These are phyloP conservation scores for Clarireedia sp. DNA, from an alignment of 2,329 filamentous ascomycete genomes.

Conservation along the genomic window DNA sequence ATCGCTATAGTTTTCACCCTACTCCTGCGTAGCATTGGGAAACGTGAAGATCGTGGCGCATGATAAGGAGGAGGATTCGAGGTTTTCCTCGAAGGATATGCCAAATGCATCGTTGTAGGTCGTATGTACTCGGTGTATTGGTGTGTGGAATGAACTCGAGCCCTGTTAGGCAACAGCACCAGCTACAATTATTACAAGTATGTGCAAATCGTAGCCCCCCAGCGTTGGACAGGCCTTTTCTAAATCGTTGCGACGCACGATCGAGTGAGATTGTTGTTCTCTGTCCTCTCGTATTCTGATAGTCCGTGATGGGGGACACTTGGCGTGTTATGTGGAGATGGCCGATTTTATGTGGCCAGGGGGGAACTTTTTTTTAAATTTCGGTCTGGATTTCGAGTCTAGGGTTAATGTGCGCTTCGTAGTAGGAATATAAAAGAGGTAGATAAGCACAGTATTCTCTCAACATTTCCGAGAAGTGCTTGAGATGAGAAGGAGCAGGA, in stretches of 20 bases:
- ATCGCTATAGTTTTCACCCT: slow-evolving; percentile 54
- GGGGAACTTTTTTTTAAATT: too few relatives aligned
- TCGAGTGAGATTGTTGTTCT: slow-evolving; percentile 5
- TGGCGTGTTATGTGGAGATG: slow-evolving; percentile 10
- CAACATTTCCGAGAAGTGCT: neutral
- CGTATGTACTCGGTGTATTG: slow-evolving; percentile 9
- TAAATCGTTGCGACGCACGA: slow-evolving; percentile 2
- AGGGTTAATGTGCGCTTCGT: too few relatives aligned
- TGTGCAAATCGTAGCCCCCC: slow-evolving; percentile 9
- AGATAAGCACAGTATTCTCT: too few relatives aligned
- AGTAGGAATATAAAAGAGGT: neutral
- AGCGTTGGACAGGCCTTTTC: slow-evolving; percentile 1
- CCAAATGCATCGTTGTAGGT: slow-evolving; percentile 67
- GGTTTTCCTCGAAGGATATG: slow-evolving; percentile 76
- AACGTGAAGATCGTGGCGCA: slow-evolving; percentile 48
- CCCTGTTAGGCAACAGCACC: neutral
- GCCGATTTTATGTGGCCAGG: neutral
- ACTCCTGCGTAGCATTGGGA: slow-evolving; percentile 50
- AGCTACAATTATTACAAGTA: slow-evolving; percentile 8
- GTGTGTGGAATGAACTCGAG: neutral
- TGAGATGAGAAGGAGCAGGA: neutral
- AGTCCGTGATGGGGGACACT: slow-evolving; percentile 4
- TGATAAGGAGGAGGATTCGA: slow-evolving; percentile 66
- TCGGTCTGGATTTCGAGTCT: too few relatives aligned
- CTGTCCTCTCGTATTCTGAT: slow-evolving; percentile 9